Percentiles rank a stretch among this genome's conserved stretches.
phyloP scores from a whole-genome alignment of 768 basidiomycete species.

The Candolleomyces eurysporus region DNA sequence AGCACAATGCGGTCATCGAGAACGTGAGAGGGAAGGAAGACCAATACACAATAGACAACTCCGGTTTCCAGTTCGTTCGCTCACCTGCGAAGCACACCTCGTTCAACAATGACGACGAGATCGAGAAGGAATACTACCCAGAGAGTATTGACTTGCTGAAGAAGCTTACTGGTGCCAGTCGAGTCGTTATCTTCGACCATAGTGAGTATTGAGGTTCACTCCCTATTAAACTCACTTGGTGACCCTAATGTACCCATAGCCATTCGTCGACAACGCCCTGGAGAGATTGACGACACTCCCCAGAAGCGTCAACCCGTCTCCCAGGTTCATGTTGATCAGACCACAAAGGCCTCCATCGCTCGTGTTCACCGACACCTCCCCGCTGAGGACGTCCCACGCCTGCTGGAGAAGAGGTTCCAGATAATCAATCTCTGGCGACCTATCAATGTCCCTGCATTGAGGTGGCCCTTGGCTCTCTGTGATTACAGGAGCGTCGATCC shows the following conservation, averaged over 20 bases:
- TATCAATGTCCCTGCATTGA: conserved; percentile 33
- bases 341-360: conserved; percentile 27
- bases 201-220: conserved; percentile 35
- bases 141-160: conserved; percentile 57
- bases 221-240: not conserved
- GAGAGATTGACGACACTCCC: conserved; percentile 7
- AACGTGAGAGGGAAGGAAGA: conserved; percentile 52
- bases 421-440: conserved; percentile 51
- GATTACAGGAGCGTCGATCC: conserved; percentile 40
- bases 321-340: conserved; percentile 40
- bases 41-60: conserved; percentile 39
- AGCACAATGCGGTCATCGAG: conserved; percentile 40
- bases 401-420: conserved; percentile 40
- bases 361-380: conserved; percentile 40
- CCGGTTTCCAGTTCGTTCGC: conserved; percentile 45
- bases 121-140: conserved; percentile 53
- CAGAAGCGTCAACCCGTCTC: conserved; percentile 17
- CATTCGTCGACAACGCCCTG: conserved; percentile 15
- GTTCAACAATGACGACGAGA: conserved; percentile 38
- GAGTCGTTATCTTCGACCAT: conserved; percentile 61
- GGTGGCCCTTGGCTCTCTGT: conserved; percentile 39
- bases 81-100: conserved; percentile 38
- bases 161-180: conserved; percentile 52
- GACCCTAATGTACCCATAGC: conserved; percentile 1
- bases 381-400: conserved; percentile 29